phyloP scores from a whole-genome alignment of 495 filamentous ascomycete genomes.

The Penicillium flavigenum region DNA sequence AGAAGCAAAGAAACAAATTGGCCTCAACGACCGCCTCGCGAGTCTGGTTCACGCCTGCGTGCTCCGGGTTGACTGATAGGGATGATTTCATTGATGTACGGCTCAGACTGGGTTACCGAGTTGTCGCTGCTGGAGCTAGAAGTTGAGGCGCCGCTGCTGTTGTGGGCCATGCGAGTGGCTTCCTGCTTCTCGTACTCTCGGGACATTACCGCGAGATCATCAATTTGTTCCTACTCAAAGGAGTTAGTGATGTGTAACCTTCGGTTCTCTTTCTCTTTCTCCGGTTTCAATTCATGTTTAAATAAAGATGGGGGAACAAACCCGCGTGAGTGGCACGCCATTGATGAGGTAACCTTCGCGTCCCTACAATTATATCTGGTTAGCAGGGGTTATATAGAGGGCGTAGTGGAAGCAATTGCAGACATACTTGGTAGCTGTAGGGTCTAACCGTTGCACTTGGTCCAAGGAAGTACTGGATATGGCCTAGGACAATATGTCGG shows the following conservation, averaged over 20 bases:
- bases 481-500: constrained; percentile 52
- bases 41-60: constrained; percentile 36
- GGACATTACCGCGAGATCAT: constrained; percentile 52
- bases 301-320: constrained; percentile 27
- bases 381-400: constrained; percentile 24
- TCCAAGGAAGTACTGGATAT: constrained; percentile 54
- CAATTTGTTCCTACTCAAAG: constrained; percentile 49
- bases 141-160: constrained; percentile 13
- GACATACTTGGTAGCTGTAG: constrained; percentile 51
- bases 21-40: constrained; percentile 31
- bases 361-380: constrained; percentile 36
- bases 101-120: constrained; percentile 31
- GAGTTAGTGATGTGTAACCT: constrained; percentile 4
- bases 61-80: constrained; percentile 36
- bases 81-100: constrained; percentile 54
- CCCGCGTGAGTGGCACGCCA: constrained; percentile 52
- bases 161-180: constrained; percentile 47
- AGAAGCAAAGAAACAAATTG: background rate
- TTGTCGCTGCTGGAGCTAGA: constrained; percentile 17
- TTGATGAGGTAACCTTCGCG: constrained; percentile 56
- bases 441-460: constrained; percentile 51
- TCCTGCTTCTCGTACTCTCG: constrained; percentile 54
- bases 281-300: background rate
- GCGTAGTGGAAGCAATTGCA: constrained; percentile 5
- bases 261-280: background rate